These are phyloP conservation scores for Phytophthora tentaculata DNA, from an alignment of 352 stramenopile species.

Conservation along the genomic window DNA sequence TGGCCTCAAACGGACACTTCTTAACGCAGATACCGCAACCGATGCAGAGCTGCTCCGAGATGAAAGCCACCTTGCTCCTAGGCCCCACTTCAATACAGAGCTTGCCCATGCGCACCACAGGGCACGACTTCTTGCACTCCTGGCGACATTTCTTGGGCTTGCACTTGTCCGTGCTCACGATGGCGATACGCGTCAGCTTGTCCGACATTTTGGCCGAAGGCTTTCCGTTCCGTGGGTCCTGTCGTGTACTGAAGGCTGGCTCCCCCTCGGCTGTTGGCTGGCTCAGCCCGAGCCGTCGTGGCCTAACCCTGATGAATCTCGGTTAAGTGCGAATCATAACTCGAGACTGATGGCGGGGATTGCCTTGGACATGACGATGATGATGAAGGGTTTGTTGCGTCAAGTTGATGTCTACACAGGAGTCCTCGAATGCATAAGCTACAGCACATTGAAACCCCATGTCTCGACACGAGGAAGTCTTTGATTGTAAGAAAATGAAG, in stretches of 20 bases:
- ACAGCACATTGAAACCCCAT: not conserved
- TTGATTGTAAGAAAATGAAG: slow-evolving; percentile 25
- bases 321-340: slow-evolving; percentile 24
- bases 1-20: slow-evolving; percentile 99
- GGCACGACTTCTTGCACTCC: slow-evolving; percentile 99
- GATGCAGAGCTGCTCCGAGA: slow-evolving; percentile 99
- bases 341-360: slow-evolving; percentile 29
- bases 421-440: not conserved
- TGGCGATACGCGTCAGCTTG: slow-evolving; percentile 98
- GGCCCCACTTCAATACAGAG: slow-evolving; percentile 98
- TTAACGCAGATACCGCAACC: slow-evolving; percentile 99
- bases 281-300: slow-evolving; percentile 21
- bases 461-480: not conserved
- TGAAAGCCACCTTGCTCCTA: slow-evolving; percentile 98
- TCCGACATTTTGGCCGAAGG: slow-evolving; percentile 67
- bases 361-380: not conserved
- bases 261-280: slow-evolving; percentile 33
- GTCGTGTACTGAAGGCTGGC: slow-evolving; percentile 25
- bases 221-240: slow-evolving; percentile 37
- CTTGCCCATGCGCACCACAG: slow-evolving; percentile 99
- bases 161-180: slow-evolving; percentile 98
- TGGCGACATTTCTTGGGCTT: slow-evolving; percentile 99
- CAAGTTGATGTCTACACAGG: too few relatives aligned
- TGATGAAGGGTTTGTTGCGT: too few relatives aligned
- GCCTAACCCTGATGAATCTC: slow-evolving; percentile 11